Conservation (phyloP, 768 basidiomycete genomes). For the Leccinellum luteum region DNA sequence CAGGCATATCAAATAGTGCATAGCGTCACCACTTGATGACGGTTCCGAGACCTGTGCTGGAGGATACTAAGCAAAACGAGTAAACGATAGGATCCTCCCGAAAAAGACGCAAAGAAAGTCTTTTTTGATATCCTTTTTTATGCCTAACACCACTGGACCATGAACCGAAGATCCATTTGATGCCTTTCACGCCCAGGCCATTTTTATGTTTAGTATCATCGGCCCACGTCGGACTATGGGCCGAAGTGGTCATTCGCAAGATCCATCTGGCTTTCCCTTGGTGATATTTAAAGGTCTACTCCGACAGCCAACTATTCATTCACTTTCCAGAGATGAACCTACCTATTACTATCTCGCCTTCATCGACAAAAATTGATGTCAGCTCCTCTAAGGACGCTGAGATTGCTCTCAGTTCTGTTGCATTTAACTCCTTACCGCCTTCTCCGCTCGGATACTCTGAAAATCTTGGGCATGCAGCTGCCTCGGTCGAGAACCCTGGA, state of each 20-base stretch:
- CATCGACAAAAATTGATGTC: not conserved
- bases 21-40: not conserved
- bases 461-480: not conserved
- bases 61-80: not conserved
- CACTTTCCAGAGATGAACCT: constrained; percentile 2
- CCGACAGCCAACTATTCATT: not conserved
- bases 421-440: not conserved
- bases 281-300: constrained; percentile 1
- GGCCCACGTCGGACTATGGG: not conserved
- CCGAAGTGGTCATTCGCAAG: not conserved
- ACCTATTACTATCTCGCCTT: not conserved
- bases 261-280: not conserved
- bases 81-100: not conserved
- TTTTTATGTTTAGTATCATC: not conserved
- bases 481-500: not conserved
- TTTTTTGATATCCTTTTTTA: not conserved
- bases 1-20: not conserved
- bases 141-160: not conserved
- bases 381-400: not conserved
- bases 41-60: not conserved
- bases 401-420: constrained; percentile 1
- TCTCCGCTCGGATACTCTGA: constrained; percentile 5
- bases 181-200: not conserved
- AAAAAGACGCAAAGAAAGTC: not conserved
- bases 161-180: not conserved